phyloP scores from a whole-genome alignment of 495 filamentous ascomycete species.

The Annulohypoxylon nitens region DNA sequence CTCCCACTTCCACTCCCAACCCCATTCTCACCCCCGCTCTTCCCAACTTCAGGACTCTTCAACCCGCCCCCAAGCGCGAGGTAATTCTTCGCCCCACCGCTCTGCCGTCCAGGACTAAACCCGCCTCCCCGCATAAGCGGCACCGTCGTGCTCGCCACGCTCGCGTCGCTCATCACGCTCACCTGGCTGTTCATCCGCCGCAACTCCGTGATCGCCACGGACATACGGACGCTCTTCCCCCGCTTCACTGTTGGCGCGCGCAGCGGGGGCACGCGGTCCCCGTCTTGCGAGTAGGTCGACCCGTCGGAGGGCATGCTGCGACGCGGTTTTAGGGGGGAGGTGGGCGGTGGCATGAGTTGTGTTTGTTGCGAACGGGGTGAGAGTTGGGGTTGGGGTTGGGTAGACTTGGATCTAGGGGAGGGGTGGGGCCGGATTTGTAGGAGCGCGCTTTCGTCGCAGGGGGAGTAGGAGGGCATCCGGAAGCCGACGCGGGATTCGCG shows the following conservation, averaged over 20 bases:
- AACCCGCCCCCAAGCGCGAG: slow-evolving; percentile 43
- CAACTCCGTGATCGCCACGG: slow-evolving; percentile 49
- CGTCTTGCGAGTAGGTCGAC: slow-evolving; percentile 49
- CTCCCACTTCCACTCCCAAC: neutral
- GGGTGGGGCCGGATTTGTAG: neutral
- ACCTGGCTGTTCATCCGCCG: slow-evolving; percentile 55
- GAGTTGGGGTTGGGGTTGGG: neutral
- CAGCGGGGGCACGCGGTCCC: slow-evolving; percentile 43
- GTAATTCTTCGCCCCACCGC: slow-evolving; percentile 48
- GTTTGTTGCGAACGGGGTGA: no score
- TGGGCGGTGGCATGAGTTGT: neutral
- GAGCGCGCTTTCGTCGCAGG: neutral
- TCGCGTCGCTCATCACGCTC: slow-evolving; percentile 49
- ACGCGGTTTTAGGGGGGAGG: slow-evolving; percentile 13
- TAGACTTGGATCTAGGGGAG: neutral
- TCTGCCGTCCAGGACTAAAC: slow-evolving; percentile 42
- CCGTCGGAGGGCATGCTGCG: slow-evolving; percentile 40
- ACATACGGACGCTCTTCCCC: slow-evolving; percentile 42
- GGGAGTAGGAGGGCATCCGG: slow-evolving; percentile 23
- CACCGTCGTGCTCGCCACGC: slow-evolving; percentile 50
- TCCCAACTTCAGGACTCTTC: neutral
- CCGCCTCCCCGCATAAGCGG: slow-evolving; percentile 50
- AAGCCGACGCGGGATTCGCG: slow-evolving; percentile 25
- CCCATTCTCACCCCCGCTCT: neutral
- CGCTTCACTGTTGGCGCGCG: slow-evolving; percentile 19